Evolutionary conservation across 495 filamentous ascomycete species (phyloP).

Genomic region (Chaetomium tenue): DNA sequence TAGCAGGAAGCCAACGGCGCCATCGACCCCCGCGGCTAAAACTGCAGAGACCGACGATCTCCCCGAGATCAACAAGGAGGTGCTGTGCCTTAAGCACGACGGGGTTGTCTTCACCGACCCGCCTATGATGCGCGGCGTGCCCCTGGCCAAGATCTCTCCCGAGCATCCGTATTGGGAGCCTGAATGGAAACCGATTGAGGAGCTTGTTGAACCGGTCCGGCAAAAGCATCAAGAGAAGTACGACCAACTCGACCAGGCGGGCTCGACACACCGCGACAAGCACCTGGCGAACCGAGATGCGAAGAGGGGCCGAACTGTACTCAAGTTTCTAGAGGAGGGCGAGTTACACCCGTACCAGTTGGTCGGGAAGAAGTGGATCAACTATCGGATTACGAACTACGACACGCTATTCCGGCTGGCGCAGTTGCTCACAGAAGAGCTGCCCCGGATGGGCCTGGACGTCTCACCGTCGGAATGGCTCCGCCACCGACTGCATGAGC

Average conservation of each 20-base stretch:
- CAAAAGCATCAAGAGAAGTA: constrained; percentile 42
- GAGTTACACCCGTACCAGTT: constrained; percentile 52
- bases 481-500: constrained; percentile 47
- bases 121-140: constrained; percentile 44
- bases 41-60: constrained; percentile 11
- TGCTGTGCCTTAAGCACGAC: constrained; percentile 40
- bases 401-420: constrained; percentile 50
- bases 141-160: constrained; percentile 44
- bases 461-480: constrained; percentile 49
- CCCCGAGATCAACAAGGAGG: constrained; percentile 41
- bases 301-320: constrained; percentile 45
- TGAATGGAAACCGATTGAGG: constrained; percentile 42
- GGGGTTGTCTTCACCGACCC: constrained; percentile 43
- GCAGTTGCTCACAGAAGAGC: constrained; percentile 44
- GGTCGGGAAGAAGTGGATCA: constrained; percentile 43
- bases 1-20: constrained; percentile 13
- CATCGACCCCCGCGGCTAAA: constrained; percentile 1
- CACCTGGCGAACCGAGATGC: constrained; percentile 48
- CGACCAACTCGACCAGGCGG: constrained; percentile 27
- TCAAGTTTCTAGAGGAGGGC: constrained; percentile 44
- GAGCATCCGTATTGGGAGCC: constrained; percentile 49
- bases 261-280: constrained; percentile 37
- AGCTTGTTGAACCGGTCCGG: constrained; percentile 33
- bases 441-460: constrained; percentile 47
- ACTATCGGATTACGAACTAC: constrained; percentile 44